Percentiles rank a stretch among this genome's conserved stretches.
Conservation (phyloP, 352 stramenopile species). For the Globisporangium perplexum region DNA sequence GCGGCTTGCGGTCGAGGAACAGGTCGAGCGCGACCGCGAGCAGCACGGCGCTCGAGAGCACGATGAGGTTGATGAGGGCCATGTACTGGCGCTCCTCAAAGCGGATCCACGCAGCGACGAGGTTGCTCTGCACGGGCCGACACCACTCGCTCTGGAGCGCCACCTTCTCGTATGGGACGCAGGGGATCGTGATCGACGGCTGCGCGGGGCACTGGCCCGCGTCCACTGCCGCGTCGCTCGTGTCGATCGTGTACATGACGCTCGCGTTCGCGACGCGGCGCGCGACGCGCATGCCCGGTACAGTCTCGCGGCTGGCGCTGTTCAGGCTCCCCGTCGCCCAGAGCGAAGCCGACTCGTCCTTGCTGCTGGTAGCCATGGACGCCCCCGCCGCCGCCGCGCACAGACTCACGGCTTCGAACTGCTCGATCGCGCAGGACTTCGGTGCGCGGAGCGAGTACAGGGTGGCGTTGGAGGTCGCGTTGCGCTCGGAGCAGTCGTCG, state of each 20-base stretch:
- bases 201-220: slow-evolving; percentile 7
- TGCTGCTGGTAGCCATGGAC: neutral
- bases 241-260: slow-evolving; percentile 19
- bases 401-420: slow-evolving; percentile 10
- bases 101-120: slow-evolving; percentile 20
- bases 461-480: slow-evolving; percentile 7
- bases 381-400: slow-evolving; percentile 5
- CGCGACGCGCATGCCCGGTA: neutral
- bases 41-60: slow-evolving; percentile 21
- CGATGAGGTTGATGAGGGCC: slow-evolving; percentile 20
- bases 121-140: slow-evolving; percentile 14
- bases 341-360: slow-evolving; percentile 8
- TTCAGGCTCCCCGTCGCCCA: slow-evolving; percentile 20
- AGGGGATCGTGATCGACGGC: slow-evolving; percentile 21
- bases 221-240: slow-evolving; percentile 3
- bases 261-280: slow-evolving; percentile 1
- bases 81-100: slow-evolving; percentile 22
- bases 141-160: slow-evolving; percentile 20
- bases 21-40: slow-evolving; percentile 23
- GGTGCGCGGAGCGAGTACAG: slow-evolving; percentile 11
- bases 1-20: slow-evolving; percentile 21
- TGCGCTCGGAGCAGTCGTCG: slow-evolving; percentile 17
- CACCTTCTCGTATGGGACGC: slow-evolving; percentile 13
- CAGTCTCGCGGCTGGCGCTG: slow-evolving; percentile 2
- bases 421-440: slow-evolving; percentile 1